Conservation (phyloP, 2,329 filamentous ascomycete genomes). For the Aspergillus sp. region DNA sequence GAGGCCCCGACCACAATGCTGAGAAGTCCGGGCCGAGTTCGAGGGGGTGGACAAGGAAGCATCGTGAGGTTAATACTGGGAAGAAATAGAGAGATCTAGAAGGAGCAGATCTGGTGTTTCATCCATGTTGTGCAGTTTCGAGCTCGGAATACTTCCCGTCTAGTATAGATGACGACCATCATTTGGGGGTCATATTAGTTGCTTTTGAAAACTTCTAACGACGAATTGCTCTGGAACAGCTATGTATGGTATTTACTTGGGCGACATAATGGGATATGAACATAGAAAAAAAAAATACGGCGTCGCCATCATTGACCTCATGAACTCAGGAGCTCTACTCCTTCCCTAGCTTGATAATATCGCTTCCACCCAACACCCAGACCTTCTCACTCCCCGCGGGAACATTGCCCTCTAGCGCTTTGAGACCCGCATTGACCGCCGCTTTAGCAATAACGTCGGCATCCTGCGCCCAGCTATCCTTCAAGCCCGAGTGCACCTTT, state of each 20-base stretch:
- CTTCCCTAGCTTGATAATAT: slow-evolving; percentile 33
- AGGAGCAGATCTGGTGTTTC: too few relatives aligned
- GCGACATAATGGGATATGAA: too few relatives aligned
- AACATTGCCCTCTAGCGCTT: slow-evolving; percentile 39
- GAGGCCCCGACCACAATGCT: slow-evolving; percentile 40
- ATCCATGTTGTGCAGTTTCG: neutral
- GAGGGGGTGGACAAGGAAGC: slow-evolving; percentile 36
- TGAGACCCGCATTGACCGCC: slow-evolving; percentile 36
- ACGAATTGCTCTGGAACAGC: too few relatives aligned
- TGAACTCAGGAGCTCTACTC: slow-evolving; percentile 7
- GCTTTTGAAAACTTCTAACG: too few relatives aligned
- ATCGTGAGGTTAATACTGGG: slow-evolving; percentile 20
- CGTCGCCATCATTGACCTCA: neutral
- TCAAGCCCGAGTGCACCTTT: slow-evolving; percentile 50
- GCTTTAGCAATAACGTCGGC: slow-evolving; percentile 62
- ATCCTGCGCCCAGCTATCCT: slow-evolving; percentile 71
- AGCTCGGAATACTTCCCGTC: neutral
- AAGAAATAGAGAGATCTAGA: slow-evolving; percentile 3
- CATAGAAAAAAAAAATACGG: neutral
- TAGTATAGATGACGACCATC: too few relatives aligned
- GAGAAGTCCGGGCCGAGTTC: slow-evolving; percentile 37
- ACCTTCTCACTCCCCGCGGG: slow-evolving; percentile 40
- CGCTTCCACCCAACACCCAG: slow-evolving; percentile 35
- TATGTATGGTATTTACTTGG: neutral
- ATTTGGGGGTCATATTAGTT: too few relatives aligned